Conservation (phyloP, 1,284 basidiomycete species). For the Caloboletus inedulis region DNA sequence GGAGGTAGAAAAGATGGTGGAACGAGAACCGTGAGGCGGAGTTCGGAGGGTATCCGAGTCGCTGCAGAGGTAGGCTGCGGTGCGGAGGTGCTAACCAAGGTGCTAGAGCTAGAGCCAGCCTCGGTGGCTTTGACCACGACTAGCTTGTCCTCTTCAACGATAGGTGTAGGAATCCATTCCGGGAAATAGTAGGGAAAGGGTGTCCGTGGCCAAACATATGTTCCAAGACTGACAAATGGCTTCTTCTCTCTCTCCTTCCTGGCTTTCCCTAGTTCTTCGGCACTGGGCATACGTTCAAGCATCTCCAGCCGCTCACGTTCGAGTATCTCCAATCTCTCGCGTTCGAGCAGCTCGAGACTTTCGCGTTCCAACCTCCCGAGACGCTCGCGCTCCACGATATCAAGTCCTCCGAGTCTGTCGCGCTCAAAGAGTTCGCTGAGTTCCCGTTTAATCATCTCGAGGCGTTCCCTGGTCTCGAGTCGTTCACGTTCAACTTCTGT, state of each 20-base stretch:
- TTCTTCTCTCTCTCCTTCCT: conserved; percentile 36
- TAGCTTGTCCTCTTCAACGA: conserved; percentile 17
- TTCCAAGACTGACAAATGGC: conserved; percentile 54
- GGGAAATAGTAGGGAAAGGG: conserved; percentile 52
- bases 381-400: conserved; percentile 27
- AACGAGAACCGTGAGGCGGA: conserved; percentile 59
- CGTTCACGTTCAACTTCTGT: conserved; percentile 29
- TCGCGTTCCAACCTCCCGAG: conserved; percentile 28
- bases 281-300: conserved; percentile 32
- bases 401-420: conserved; percentile 30
- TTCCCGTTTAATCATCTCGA: conserved; percentile 30
- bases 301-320: conserved; percentile 33
- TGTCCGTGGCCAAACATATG: conserved; percentile 54
- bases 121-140: conserved; percentile 9
- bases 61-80: conserved; percentile 14
- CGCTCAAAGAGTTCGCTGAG: conserved; percentile 30
- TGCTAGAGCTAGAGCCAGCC: conserved; percentile 5
- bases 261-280: conserved; percentile 31
- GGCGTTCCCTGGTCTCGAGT: conserved; percentile 27
- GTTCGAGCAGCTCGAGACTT: conserved; percentile 28
- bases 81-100: conserved; percentile 4
- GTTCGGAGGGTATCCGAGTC: conserved; percentile 37
- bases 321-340: conserved; percentile 27
- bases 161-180: conserved; percentile 32
- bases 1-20: conserved; percentile 57